Conservation (phyloP, 768 basidiomycete species). For the Phaffia tasmanica region DNA sequence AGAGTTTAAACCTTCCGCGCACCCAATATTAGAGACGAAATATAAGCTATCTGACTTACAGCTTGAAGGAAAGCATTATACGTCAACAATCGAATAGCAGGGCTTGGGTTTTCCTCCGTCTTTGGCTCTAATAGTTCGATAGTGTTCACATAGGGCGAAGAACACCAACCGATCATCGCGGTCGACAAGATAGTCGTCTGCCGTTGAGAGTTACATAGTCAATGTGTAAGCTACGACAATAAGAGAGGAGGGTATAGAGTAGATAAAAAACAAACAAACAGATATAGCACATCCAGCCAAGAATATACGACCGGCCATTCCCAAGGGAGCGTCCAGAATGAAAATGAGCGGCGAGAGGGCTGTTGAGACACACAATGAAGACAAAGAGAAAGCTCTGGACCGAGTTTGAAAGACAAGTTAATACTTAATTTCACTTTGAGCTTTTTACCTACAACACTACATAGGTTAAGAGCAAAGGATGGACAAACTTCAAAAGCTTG, state of each 20-base stretch:
- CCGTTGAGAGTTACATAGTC: background rate
- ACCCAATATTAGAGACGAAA: background rate
- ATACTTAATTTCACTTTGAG: background rate
- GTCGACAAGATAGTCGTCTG: conserved; percentile 62
- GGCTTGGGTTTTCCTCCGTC: conserved; percentile 10
- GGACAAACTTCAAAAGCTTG: conserved; percentile 18
- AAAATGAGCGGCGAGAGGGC: conserved; percentile 70
- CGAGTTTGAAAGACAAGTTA: background rate
- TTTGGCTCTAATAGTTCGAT: conserved; percentile 36
- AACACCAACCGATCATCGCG: conserved; percentile 57
- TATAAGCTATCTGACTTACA: background rate
- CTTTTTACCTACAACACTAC: background rate
- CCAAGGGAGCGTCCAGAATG: conserved; percentile 64
- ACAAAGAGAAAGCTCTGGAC: conserved; percentile 57
- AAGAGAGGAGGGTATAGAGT: background rate
- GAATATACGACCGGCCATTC: conserved; percentile 54
- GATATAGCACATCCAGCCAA: conserved; percentile 60
- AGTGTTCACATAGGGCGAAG: conserved; percentile 59
- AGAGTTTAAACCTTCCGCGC: background rate
- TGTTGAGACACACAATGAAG: conserved; percentile 58
- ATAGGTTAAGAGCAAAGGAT: background rate
- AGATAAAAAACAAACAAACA: background rate
- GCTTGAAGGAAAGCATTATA: conserved; percentile 23
- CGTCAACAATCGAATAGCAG: conserved; percentile 21
- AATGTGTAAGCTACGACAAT: background rate